phyloP scores from a whole-genome alignment of 805 yeast species.

The Schwanniomyces occidentalis region DNA sequence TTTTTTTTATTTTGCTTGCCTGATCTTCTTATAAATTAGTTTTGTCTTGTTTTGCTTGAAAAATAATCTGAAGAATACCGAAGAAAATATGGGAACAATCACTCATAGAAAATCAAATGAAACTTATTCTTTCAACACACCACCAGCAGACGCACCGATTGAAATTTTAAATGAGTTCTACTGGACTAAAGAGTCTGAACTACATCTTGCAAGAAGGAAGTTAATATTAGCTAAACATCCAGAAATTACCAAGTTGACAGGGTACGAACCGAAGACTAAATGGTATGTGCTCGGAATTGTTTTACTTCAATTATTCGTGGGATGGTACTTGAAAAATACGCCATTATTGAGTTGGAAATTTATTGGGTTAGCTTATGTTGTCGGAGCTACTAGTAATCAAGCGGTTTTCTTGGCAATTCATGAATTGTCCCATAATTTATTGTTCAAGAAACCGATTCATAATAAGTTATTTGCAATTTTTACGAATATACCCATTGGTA shows the following conservation, averaged over 20 bases:
- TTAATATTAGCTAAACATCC: constrained; percentile 75
- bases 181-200: constrained; percentile 83
- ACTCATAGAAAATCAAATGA: constrained; percentile 26
- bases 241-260: constrained; percentile 74
- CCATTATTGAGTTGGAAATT: constrained; percentile 54
- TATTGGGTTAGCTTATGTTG: constrained; percentile 63
- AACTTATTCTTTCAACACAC: constrained; percentile 34
- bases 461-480: constrained; percentile 77
- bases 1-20: too few species aligned
- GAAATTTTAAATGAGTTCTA: constrained; percentile 63
- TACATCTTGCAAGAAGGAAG: constrained; percentile 75
- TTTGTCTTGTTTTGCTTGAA: too few species aligned
- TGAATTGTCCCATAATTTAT: constrained; percentile 82
- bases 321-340: constrained; percentile 60
- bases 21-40: too few species aligned
- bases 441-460: constrained; percentile 74
- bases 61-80: too few species aligned
- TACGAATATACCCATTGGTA: constrained; percentile 82
- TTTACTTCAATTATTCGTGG: constrained; percentile 61
- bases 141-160: constrained; percentile 41
- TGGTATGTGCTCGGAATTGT: constrained; percentile 71
- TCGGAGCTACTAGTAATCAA: constrained; percentile 87
- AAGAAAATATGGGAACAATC: too few species aligned
- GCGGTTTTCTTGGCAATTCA: constrained; percentile 86
- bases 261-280: constrained; percentile 84